Percentiles rank a stretch among this genome's conserved stretches.
phyloP scores from a whole-genome alignment of 176 grass and related monocot species.

The Tillandsia leiboldiana region DNA sequence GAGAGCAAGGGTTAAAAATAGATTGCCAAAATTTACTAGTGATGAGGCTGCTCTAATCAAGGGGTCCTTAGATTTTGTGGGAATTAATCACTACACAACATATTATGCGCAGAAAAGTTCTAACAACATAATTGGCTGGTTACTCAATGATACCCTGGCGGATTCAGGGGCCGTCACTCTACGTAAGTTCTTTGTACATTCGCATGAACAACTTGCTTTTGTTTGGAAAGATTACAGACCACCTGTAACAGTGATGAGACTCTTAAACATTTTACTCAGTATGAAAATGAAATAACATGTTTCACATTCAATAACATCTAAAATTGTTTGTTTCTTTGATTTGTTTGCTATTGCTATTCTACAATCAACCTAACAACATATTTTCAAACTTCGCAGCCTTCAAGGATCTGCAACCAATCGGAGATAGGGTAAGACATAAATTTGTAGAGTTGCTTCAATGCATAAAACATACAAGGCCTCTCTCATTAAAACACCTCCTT shows the following conservation, averaged over 20 bases:
- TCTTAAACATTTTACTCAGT: neutral
- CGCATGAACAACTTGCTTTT: neutral
- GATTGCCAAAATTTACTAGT: constrained; percentile 59
- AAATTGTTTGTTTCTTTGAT: neutral
- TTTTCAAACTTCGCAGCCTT: constrained; percentile 35
- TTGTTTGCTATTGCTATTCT: neutral
- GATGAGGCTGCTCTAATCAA: constrained; percentile 60
- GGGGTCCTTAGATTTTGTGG: constrained; percentile 82
- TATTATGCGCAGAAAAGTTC: constrained; percentile 58
- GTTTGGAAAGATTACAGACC: neutral
- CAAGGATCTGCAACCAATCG: constrained; percentile 48
- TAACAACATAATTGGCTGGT: constrained; percentile 32
- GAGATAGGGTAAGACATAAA: constrained; percentile 41
- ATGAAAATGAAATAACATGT: neutral
- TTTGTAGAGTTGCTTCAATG: neutral
- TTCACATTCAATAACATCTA: neutral
- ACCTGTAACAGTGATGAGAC: neutral
- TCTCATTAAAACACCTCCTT: neutral
- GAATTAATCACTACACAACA: constrained; percentile 98
- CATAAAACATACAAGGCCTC: neutral
- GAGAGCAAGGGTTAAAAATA: constrained; percentile 47
- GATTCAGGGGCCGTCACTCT: constrained; percentile 76
- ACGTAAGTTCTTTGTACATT: constrained; percentile 31
- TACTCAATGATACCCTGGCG: constrained; percentile 50
- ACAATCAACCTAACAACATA: neutral